Conservation (phyloP, 164 flowering plant species). For the Liquidambar formosana region DNA sequence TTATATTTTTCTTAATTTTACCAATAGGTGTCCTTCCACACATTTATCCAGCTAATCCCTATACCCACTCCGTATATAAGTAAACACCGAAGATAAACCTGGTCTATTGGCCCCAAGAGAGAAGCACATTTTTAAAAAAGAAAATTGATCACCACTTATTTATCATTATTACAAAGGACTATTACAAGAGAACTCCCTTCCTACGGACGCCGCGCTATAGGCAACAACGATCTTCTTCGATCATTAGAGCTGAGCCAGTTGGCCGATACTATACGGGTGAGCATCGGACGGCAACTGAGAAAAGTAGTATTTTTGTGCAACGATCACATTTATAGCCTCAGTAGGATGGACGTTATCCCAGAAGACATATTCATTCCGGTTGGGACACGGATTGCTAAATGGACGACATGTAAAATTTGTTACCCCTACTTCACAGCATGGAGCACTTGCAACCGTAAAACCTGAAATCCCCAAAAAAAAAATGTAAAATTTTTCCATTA, state of each 20-base stretch:
- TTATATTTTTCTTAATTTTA: no score
- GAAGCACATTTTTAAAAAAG: no score
- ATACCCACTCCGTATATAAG: no score
- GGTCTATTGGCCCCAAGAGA: no score
- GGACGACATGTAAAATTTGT: slow-evolving; percentile 39
- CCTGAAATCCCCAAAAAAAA: slow-evolving; percentile 10
- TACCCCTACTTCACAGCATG: slow-evolving; percentile 40
- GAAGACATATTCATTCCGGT: slow-evolving; percentile 29
- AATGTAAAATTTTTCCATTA: neutral
- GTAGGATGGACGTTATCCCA: slow-evolving; percentile 56
- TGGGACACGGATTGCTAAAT: slow-evolving; percentile 31
- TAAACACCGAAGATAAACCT: no score
- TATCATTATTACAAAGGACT: no score
- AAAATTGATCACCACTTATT: no score
- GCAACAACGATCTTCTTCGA: no score
- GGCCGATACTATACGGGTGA: slow-evolving; percentile 13
- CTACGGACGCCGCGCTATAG: no score
- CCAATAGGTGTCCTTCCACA: no score
- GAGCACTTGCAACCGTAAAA: slow-evolving; percentile 21
- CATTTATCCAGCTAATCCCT: no score
- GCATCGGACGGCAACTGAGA: slow-evolving; percentile 12
- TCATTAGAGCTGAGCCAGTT: slow-evolving; percentile 12
- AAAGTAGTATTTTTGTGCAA: slow-evolving; percentile 22
- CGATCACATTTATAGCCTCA: slow-evolving; percentile 30
- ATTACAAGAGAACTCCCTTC: no score